These are phyloP conservation scores for Rhododendron williamsianum DNA, from an alignment of 148 eudicot species.

Conservation along the genomic window DNA sequence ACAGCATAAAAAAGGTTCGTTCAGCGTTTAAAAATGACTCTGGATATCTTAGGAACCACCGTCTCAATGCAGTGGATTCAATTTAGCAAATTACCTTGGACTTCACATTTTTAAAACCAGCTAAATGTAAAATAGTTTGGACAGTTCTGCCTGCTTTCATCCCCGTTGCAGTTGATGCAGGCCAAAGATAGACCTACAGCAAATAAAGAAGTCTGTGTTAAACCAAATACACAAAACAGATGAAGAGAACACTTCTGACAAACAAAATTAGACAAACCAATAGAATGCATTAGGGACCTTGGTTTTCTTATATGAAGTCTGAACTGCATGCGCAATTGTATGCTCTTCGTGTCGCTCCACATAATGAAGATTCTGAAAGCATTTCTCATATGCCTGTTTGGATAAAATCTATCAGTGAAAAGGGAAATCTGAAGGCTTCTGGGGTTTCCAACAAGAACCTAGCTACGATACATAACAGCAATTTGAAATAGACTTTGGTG, in stretches of 20 bases:
- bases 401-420: constrained; percentile 6
- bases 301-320: constrained; percentile 83
- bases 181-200: constrained; percentile 88
- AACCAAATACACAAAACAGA: background rate
- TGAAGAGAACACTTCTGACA: background rate
- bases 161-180: constrained; percentile 64
- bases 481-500: background rate
- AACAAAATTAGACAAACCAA: background rate
- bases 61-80: background rate
- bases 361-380: constrained; percentile 87
- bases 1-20: constrained; percentile 21
- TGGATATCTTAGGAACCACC: background rate
- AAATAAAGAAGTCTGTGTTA: constrained; percentile 3
- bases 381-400: constrained; percentile 76
- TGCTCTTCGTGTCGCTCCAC: constrained; percentile 87
- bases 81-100: constrained; percentile 56
- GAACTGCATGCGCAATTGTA: constrained; percentile 95
- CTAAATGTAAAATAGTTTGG: constrained; percentile 59
- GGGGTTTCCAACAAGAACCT: background rate
- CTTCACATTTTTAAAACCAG: constrained; percentile 87
- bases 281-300: constrained; percentile 44
- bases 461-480: background rate
- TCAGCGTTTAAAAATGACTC: background rate
- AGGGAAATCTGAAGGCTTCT: background rate
- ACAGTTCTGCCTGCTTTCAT: constrained; percentile 85